A percentile compares a stretch with the other conserved stretches of the same genome.
phyloP scores from a whole-genome alignment of 495 filamentous ascomycete genomes.

The Lepidopterella palustris region DNA sequence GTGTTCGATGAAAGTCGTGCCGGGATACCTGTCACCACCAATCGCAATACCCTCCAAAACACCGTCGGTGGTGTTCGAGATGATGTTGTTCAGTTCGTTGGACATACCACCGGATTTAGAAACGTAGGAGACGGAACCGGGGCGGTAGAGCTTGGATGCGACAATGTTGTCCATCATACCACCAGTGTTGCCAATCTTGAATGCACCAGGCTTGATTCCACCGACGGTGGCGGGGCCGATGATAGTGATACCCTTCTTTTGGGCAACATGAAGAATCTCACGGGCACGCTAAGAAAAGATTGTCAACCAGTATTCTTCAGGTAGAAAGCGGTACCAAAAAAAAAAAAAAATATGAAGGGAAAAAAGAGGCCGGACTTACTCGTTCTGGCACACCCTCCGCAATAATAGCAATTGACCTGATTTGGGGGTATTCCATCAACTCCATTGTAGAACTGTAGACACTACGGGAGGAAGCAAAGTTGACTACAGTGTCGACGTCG shows the following conservation, averaged over 20 bases:
- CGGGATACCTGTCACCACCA: slow-evolving; percentile 96
- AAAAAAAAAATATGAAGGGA: not conserved
- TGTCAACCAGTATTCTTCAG: slow-evolving; percentile 5
- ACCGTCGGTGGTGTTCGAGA: slow-evolving; percentile 89
- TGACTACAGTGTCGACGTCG: slow-evolving; percentile 96
- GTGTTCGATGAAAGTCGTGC: slow-evolving; percentile 99
- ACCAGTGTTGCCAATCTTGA: slow-evolving; percentile 99
- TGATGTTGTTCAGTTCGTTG: slow-evolving; percentile 99
- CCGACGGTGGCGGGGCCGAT: slow-evolving; percentile 97
- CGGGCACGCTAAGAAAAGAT: slow-evolving; percentile 64
- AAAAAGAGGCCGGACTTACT: slow-evolving; percentile 61
- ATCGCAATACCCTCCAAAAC: slow-evolving; percentile 99
- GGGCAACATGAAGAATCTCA: slow-evolving; percentile 89
- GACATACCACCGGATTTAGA: slow-evolving; percentile 99
- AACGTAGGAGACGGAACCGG: slow-evolving; percentile 96
- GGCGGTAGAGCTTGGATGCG: slow-evolving; percentile 98
- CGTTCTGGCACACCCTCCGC: slow-evolving; percentile 98
- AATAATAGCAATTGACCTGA: slow-evolving; percentile 97
- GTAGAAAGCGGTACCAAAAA: not conserved
- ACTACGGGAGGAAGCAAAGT: slow-evolving; percentile 97
- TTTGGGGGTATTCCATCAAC: slow-evolving; percentile 93
- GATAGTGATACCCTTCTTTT: slow-evolving; percentile 98
- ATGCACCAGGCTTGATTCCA: slow-evolving; percentile 98
- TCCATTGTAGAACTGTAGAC: slow-evolving; percentile 98
- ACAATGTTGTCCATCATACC: slow-evolving; percentile 99